Base-by-base conservation (phyloP, 1,284 basidiomycete genomes). In the Porogramme epimiltina region DNA sequence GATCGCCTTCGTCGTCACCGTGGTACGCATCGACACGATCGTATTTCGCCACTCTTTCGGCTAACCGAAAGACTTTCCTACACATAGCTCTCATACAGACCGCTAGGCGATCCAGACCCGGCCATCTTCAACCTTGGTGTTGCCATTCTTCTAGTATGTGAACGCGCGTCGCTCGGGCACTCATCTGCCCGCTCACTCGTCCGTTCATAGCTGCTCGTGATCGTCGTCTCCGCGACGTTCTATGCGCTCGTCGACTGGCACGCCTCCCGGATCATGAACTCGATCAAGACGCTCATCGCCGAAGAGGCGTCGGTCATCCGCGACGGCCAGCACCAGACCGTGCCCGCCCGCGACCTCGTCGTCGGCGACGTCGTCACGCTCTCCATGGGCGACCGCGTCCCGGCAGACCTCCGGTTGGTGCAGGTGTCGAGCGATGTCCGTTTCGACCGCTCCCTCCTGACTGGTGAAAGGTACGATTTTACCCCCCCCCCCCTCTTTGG, bases 401-500 rank as follows among this genome's bases (percentile, higher is more conserved):
- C 84, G 0, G 73, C 75, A 10, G 77, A 79, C 47, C 67, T 85
- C 26, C 78, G 76, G 63, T 66, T 85, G 47, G 72, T 84, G 31
- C 62, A 70, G 19, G 63, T 69, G 15, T 74, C 73, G 16, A 69
- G 71, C 24, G 84, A 87, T 58, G 67, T 84, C 48, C 76, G 77
- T 43, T 79, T 87, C 47, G 85, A 87, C 61, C 76, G 83, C 25
- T 77, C 82, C 2, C 76, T 87, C n/a, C 72, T 87, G 36, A 88
- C 85, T 0, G 85, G 85, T 31, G 78, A 80, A 65, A 69, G 78
- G 70, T 73, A 40, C 25, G 25, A 25, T n/a, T n/a, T n/a, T n/a
- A n/a, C n/a, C 34, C 20, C 18, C 3, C 26, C 10, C 3, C 19
- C 11, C 15, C 20, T 16, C 6, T n/a, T 8, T 41, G 23, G 13